Percentiles rank a stretch among this genome's conserved stretches.
phyloP scores from a whole-genome alignment of 1,284 basidiomycete species.

The Malassezia sympodialis region DNA sequence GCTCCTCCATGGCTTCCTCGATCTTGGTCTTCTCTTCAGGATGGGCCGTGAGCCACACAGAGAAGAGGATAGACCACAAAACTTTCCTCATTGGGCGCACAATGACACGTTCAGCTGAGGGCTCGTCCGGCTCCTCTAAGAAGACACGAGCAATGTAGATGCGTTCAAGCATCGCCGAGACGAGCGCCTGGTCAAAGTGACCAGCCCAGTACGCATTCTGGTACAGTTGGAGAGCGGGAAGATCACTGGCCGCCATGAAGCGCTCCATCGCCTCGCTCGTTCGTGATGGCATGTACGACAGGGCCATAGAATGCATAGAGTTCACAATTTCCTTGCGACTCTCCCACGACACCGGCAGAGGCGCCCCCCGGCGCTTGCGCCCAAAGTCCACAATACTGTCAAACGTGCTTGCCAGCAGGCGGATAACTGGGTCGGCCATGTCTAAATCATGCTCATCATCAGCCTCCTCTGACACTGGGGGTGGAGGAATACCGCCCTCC shows the following conservation, averaged over 20 bases:
- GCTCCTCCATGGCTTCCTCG: slow-evolving; percentile 8
- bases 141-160: slow-evolving; percentile 18
- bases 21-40: slow-evolving; percentile 9
- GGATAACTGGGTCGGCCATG: slow-evolving; percentile 11
- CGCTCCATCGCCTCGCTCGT: slow-evolving; percentile 14
- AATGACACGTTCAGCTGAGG: slow-evolving; percentile 10
- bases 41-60: slow-evolving; percentile 14
- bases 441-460: slow-evolving; percentile 3
- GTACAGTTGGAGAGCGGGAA: slow-evolving; percentile 2
- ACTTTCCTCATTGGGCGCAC: slow-evolving; percentile 9
- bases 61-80: slow-evolving; percentile 11
- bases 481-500: neutral
- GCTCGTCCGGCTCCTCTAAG: slow-evolving; percentile 18
- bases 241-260: slow-evolving; percentile 12
- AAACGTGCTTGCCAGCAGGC: slow-evolving; percentile 10
- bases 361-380: slow-evolving; percentile 17
- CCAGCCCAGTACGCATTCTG: slow-evolving; percentile 16
- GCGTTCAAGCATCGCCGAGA: slow-evolving; percentile 16
- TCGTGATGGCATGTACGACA: slow-evolving; percentile 11
- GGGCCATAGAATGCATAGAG: slow-evolving; percentile 10
- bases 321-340: slow-evolving; percentile 8
- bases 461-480: neutral
- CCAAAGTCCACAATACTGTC: slow-evolving; percentile 15
- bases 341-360: slow-evolving; percentile 15
- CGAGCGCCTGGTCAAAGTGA: slow-evolving; percentile 15